Base-by-base conservation (phyloP, 169 alveolate genomes). In the Cryptosporidium sp. region DNA sequence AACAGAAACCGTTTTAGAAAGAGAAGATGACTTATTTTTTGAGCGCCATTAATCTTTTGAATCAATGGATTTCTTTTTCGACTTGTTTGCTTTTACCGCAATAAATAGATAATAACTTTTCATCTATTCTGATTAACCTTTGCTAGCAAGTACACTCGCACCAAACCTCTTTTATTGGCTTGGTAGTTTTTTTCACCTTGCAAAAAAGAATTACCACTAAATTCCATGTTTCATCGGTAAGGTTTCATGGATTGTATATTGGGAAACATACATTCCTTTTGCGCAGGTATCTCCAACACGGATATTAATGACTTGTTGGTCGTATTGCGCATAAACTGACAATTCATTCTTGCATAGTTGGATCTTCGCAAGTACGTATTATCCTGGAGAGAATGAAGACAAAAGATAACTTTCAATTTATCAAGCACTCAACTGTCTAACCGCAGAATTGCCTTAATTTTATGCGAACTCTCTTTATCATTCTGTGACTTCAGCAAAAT, bases 131-230 rank as follows among this genome's bases (percentile, higher is more conserved):
- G 5, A 16, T 48, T 48, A 12, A 96, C 96, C 91, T 96, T 97
- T 45, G 95, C 98, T 26, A 98, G 97, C 93, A 94, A 97, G 73
- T 96, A 93, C 93, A 94, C 86, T 73, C 86, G 51, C 86, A 73
- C 55, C 59, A 4, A 37, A 10, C 68, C 39, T n/a, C 18, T 23
- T 37, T 2, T 37, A 52, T 52, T 12, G 50, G 71, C 52, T 59
- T 37, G 51, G 69, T 18, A 35, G 86, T 73, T 52, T 58, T 70
- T 55, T 74, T 69, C 86, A 62, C 45, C 71, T 85, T 85, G 84
- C 71, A 26, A 85, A 16, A 65, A 0, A 43, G 71, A 85, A 37
- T 2, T 73, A 39, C 85, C 71, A 41, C 7, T 23, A 16, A 18
- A 71, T 16, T 55, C 86, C 68, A n/a, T 55, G 70, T 55, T 52